Conservation (phyloP, 148 eudicot species). For the Gaultheria prostrata region DNA sequence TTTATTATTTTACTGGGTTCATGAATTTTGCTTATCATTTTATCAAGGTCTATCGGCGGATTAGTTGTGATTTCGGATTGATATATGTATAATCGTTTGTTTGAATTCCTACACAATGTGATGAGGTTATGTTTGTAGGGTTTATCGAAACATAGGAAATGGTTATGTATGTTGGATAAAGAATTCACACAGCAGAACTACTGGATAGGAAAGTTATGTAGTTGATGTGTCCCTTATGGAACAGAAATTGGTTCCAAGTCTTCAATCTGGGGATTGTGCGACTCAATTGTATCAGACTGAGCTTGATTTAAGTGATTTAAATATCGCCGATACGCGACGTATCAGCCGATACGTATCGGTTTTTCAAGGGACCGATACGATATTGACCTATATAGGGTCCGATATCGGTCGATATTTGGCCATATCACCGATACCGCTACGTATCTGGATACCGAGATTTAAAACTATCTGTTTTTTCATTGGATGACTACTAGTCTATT, state of each 20-base stretch:
- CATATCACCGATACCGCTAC: no score
- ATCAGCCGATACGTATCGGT: no score
- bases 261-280: background rate
- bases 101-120: background rate
- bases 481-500: background rate
- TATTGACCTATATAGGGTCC: no score
- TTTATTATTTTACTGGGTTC: background rate
- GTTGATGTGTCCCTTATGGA: background rate
- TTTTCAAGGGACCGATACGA: no score
- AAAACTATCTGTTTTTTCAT: background rate
- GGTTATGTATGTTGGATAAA: background rate
- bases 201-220: background rate
- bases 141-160: no score
- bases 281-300: no score
- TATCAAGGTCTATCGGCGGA: background rate
- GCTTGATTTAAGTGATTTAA: background rate
- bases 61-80: background rate
- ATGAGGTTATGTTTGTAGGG: background rate
- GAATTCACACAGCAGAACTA: background rate
- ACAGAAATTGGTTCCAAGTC: background rate
- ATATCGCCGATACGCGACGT: no score
- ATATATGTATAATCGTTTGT: background rate
- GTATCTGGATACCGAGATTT: no score
- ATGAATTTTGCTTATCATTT: no score
- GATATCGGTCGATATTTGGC: no score